These are phyloP conservation scores for Cercospora sp. DNA, from an alignment of 2,329 filamentous ascomycete species.

Conservation along the genomic window DNA sequence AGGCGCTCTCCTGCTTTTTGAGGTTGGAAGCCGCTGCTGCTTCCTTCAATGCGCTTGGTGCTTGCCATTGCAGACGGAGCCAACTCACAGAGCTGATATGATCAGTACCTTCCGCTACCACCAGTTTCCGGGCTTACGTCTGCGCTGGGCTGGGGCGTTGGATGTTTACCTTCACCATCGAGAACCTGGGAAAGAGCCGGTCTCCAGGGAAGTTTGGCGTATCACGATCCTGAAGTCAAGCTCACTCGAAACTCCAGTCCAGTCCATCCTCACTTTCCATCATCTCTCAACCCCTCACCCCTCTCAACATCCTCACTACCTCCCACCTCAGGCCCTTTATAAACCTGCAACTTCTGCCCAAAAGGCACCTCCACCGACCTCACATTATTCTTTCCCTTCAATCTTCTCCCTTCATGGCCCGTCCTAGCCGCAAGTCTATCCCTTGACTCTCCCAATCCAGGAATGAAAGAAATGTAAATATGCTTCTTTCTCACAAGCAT, in stretches of 20 bases:
- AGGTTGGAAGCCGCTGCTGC: neutral
- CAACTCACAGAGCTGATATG: neutral
- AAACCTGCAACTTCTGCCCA: neutral
- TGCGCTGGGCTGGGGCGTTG: neutral
- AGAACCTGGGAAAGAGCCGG: neutral
- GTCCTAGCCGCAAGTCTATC: neutral
- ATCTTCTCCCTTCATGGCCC: neutral
- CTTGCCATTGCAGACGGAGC: neutral
- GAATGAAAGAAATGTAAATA: neutral
- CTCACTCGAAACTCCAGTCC: neutral
- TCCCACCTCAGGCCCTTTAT: neutral
- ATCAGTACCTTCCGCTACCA: neutral
- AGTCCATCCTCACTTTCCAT: neutral
- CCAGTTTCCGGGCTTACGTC: neutral
- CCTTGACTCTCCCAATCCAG: neutral
- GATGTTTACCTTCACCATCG: neutral
- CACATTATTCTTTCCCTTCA: neutral
- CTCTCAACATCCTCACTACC: neutral
- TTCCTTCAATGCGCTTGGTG: neutral
- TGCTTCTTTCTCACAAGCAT: neutral
- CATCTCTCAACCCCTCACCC: neutral
- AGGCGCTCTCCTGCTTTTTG: neutral
- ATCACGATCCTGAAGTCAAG: neutral
- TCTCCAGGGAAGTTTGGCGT: neutral
- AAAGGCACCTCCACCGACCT: neutral